Conservation (phyloP, 2,329 filamentous ascomycete genomes). For the Chrysosporium keratinophilum region DNA sequence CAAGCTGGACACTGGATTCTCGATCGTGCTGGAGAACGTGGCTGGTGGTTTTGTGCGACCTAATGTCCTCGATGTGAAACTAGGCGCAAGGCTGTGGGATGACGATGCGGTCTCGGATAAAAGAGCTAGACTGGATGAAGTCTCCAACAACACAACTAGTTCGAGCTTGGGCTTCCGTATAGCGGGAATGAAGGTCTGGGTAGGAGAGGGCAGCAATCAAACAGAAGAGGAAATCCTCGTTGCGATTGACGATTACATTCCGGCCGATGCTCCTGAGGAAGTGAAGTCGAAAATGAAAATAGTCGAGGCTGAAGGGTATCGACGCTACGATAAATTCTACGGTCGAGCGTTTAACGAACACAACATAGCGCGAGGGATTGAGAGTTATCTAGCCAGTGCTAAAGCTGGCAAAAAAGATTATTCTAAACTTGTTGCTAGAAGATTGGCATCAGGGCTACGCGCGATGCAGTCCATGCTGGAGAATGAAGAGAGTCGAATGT, state of each 20-base stretch:
- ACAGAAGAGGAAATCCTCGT: conserved; percentile 27
- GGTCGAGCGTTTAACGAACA: conserved; percentile 48
- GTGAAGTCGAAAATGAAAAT: conserved; percentile 35
- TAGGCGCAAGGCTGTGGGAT: conserved; percentile 77
- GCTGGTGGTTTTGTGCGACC: conserved; percentile 69
- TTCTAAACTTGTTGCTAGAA: conserved; percentile 34
- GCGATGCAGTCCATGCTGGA: conserved; percentile 42
- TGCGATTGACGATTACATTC: conserved; percentile 27
- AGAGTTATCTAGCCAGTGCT: conserved; percentile 44
- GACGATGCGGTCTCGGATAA: conserved; percentile 54
- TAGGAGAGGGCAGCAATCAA: conserved; percentile 25
- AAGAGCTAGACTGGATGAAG: conserved; percentile 48
- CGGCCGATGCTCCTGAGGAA: conserved; percentile 43
- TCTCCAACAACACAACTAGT: conserved; percentile 50
- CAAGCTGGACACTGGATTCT: conserved; percentile 63
- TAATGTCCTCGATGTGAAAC: conserved; percentile 88
- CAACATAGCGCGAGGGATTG: conserved; percentile 49
- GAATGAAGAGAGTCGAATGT: conserved; percentile 55
- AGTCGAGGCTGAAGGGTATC: conserved; percentile 44
- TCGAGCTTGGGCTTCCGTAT: conserved; percentile 53
- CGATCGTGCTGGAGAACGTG: conserved; percentile 77
- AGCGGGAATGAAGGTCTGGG: conserved; percentile 55
- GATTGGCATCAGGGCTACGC: conserved; percentile 35
- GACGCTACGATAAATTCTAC: conserved; percentile 56
- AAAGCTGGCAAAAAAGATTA: conserved; percentile 34